Evolutionary conservation across 257 asterid species (phyloP).

Genomic region (Paraleonurus japonicus): DNA sequence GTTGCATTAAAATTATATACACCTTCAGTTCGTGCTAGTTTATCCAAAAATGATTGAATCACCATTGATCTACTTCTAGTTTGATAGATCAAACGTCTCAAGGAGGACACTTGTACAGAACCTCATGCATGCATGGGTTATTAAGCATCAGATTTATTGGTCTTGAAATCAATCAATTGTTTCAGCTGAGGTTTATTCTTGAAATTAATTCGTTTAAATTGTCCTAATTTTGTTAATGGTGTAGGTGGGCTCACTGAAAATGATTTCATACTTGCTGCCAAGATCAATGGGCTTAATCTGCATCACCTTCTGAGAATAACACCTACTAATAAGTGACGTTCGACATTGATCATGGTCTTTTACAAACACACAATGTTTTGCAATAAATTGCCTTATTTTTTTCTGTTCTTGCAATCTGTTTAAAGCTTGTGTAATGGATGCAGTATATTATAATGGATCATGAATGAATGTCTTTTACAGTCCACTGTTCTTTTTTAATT

Average conservation of each 20-base stretch:
- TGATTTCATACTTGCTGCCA: constrained; percentile 91
- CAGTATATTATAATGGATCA: background rate
- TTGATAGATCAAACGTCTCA: too few relatives aligned
- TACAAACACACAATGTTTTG: background rate
- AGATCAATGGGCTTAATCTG: constrained; percentile 65
- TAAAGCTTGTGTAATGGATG: background rate
- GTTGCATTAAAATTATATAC: background rate
- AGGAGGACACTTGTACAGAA: too few relatives aligned
- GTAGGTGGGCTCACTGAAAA: constrained; percentile 95
- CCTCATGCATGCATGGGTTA: too few relatives aligned
- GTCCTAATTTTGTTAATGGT: constrained; percentile 11
- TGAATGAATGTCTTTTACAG: background rate
- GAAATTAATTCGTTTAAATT: background rate
- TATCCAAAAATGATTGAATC: background rate
- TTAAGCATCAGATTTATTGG: background rate
- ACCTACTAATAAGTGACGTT: constrained; percentile 32
- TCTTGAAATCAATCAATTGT: background rate
- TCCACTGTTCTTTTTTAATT: too few relatives aligned
- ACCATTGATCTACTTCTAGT: background rate
- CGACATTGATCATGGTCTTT: background rate
- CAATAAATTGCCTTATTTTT: background rate
- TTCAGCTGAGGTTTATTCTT: background rate
- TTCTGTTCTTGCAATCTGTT: background rate
- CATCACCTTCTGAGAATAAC: constrained; percentile 75
- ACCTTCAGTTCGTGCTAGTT: background rate